Evolutionary conservation across 2,329 filamentous ascomycete species (phyloP).

Genomic region (Coniochaeta pulveracea): DNA sequence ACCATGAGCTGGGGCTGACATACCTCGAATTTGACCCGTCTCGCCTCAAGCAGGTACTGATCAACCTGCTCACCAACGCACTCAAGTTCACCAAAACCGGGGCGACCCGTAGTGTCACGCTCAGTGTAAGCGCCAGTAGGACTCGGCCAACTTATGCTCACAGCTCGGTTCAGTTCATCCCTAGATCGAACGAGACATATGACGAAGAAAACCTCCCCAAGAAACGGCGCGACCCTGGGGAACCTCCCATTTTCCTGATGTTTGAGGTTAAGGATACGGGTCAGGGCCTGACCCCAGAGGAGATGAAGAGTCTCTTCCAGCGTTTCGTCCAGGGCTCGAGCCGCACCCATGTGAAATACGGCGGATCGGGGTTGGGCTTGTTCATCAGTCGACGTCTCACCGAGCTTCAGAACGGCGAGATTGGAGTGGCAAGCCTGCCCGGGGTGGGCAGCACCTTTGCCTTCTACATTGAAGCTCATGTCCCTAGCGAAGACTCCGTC

Average conservation of each 20-base stretch:
- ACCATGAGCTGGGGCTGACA: conserved; percentile 42
- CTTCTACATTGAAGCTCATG: conserved; percentile 56
- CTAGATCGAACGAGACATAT: conserved; percentile 34
- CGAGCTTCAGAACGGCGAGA: conserved; percentile 69
- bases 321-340: conserved; percentile 70
- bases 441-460: conserved; percentile 65
- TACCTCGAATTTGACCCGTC: conserved; percentile 64
- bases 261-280: conserved; percentile 72
- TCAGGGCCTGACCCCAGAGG: conserved; percentile 57
- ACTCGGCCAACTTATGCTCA: conserved; percentile 25
- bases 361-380: conserved; percentile 65
- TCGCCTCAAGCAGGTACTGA: conserved; percentile 65
- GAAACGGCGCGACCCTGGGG: conserved; percentile 22
- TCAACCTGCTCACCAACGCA: conserved; percentile 71
- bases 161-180: conserved; percentile 49
- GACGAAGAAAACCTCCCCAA: conserved; percentile 21
- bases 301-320: conserved; percentile 66
- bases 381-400: conserved; percentile 74
- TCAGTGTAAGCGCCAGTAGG: conserved; percentile 33
- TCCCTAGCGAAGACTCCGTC: conserved; percentile 26
- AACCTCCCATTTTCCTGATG: conserved; percentile 48
- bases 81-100: conserved; percentile 69
- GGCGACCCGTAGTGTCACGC: conserved; percentile 40
- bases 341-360: conserved; percentile 67
- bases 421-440: conserved; percentile 58